Conservation (phyloP, 495 filamentous ascomycete genomes). For the Darksidea phi region DNA sequence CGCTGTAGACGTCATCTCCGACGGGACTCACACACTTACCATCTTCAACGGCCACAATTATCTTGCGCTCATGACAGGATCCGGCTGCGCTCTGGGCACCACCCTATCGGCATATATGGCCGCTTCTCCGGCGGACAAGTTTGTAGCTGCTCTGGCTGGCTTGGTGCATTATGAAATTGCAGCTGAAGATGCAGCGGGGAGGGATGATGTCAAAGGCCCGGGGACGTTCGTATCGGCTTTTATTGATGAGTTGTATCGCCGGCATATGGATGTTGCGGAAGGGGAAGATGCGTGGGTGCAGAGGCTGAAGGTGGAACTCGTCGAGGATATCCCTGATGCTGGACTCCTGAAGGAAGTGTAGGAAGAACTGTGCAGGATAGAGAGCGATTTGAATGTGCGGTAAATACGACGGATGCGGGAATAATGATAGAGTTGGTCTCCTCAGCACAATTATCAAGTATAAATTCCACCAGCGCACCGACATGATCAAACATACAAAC, state of each 20-base stretch:
- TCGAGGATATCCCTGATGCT: conserved; percentile 1
- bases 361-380: too few species aligned
- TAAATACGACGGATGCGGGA: too few species aligned
- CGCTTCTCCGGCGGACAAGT: conserved; percentile 56
- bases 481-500: too few species aligned
- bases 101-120: conserved; percentile 73
- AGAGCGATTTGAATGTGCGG: too few species aligned
- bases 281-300: neutral
- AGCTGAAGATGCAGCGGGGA: conserved; percentile 67
- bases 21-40: conserved; percentile 64
- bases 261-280: conserved; percentile 35
- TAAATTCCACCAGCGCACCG: too few species aligned
- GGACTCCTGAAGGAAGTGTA: conserved; percentile 6
- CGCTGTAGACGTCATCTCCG: conserved; percentile 71
- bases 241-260: conserved; percentile 63
- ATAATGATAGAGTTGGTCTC: too few species aligned
- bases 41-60: conserved; percentile 76
- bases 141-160: conserved; percentile 68
- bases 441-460: too few species aligned
- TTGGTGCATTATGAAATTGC: conserved; percentile 82
- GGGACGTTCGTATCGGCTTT: conserved; percentile 88
- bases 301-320: neutral
- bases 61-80: conserved; percentile 81
- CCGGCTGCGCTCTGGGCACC: conserved; percentile 82
- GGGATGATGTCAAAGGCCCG: conserved; percentile 68